phyloP scores from a whole-genome alignment of 2,329 filamentous ascomycete species.

The Trichoderma harzianum region DNA sequence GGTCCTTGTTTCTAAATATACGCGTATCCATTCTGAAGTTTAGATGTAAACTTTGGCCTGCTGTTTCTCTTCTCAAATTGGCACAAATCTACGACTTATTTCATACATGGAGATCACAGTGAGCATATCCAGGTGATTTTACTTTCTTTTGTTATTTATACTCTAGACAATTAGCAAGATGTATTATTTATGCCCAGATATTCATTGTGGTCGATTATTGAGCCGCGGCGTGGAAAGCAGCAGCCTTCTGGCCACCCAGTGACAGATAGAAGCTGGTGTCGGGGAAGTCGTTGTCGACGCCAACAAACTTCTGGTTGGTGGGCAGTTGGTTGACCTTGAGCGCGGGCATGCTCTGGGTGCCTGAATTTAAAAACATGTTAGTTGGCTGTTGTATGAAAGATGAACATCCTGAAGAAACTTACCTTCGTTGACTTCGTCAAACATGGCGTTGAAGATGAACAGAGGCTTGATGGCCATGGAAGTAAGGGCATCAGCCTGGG shows the following conservation, averaged over 20 bases:
- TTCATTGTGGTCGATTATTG: neutral
- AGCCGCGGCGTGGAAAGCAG: constrained; percentile 8
- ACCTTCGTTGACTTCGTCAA: constrained; percentile 16
- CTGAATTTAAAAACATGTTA: neutral
- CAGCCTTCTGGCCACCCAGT: constrained; percentile 5
- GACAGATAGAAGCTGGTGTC: constrained; percentile 11
- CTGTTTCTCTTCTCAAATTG: neutral
- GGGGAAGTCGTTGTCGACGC: constrained; percentile 6
- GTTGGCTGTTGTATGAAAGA: neutral
- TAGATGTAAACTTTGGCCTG: neutral
- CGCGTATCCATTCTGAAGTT: neutral
- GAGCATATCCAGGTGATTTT: neutral
- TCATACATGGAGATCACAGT: neutral
- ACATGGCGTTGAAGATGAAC: constrained; percentile 16
- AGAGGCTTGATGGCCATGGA: constrained; percentile 10
- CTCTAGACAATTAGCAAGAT: neutral
- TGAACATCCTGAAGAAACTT: neutral
- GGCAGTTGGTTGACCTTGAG: constrained; percentile 10
- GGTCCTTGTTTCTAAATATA: neutral
- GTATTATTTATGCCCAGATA: neutral
- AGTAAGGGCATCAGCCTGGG: constrained; percentile 12
- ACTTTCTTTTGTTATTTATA: neutral
- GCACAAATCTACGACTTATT: neutral
- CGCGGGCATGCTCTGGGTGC: constrained; percentile 10
- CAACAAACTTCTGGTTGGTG: constrained; percentile 14